phyloP scores from a whole-genome alignment of 1,284 basidiomycete species.

The Fomitopsis pinicola region DNA sequence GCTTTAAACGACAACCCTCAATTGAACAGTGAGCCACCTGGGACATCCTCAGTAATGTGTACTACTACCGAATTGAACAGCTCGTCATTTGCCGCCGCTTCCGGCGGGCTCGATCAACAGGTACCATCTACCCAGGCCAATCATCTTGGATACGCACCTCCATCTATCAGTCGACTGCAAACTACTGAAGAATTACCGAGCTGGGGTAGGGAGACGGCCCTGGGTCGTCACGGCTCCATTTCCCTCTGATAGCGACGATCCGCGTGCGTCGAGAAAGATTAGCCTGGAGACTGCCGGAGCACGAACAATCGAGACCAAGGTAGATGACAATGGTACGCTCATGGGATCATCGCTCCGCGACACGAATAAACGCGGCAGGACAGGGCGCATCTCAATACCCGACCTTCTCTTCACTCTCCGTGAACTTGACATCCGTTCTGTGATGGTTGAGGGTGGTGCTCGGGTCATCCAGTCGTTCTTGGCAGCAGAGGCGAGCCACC shows the following conservation, averaged over 20 bases:
- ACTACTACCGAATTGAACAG: constrained; percentile 26
- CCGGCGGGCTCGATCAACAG: constrained; percentile 30
- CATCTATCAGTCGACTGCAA: constrained; percentile 69
- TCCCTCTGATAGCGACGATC: constrained; percentile 16
- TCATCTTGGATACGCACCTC: constrained; percentile 80
- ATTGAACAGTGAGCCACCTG: constrained; percentile 67
- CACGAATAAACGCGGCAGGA: constrained; percentile 2
- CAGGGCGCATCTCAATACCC: constrained; percentile 45
- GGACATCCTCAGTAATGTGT: background rate
- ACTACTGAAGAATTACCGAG: constrained; percentile 64
- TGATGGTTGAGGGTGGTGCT: constrained; percentile 97
- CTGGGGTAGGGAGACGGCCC: constrained; percentile 64
- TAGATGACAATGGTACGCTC: constrained; percentile 13
- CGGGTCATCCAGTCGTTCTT: constrained; percentile 80
- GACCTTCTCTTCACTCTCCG: constrained; percentile 50
- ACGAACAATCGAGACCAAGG: constrained; percentile 40
- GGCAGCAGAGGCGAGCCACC: constrained; percentile 22
- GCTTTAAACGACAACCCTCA: constrained; percentile 91
- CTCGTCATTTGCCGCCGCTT: constrained; percentile 50
- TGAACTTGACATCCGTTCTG: constrained; percentile 54
- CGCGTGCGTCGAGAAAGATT: constrained; percentile 27
- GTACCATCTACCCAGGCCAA: constrained; percentile 66
- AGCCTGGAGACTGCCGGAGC: constrained; percentile 49
- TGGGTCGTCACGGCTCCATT: constrained; percentile 61
- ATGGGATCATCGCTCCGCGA: background rate